Base-by-base conservation (phyloP, 2,329 filamentous ascomycete species). In the Colletotrichum sp. region DNA sequence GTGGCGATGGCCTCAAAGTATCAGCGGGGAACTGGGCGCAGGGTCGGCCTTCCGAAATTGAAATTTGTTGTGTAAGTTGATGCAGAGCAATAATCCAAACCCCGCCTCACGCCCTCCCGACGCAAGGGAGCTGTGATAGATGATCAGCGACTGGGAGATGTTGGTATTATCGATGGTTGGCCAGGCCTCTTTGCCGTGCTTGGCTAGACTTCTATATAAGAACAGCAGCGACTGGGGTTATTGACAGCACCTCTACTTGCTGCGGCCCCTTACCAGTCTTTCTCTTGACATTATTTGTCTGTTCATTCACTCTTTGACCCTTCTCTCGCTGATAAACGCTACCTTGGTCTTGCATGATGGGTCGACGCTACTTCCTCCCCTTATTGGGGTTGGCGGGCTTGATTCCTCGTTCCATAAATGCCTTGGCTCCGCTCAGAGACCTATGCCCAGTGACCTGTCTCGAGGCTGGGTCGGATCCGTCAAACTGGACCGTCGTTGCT, bases 401-500 rank as follows among this genome's bases (percentile, higher is more conserved):
- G 9, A 39, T 25, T 19, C 39, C 30, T 27, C 9, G 30, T 27
- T 22, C 0, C 34, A 27, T 52, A 39, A 19, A 57, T 72, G 72
- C 25, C n/a, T 36, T 39, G 22, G 61, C 39, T 25, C 36, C 66
- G 19, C 15, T 55, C 25, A 63, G 67, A 19, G 69, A 72, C 44
- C 64, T 76, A 4, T 76, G 73, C 69, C 73, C 73, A 34, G 22
- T 34, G 27, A 69, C 64, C 22, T 76, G 73, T 39, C 25, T 55
- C 22, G 63, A 57, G 13, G 34, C 69, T 19, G 73, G 59, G 49
- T 29, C 30, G 4, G 49, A 76, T n/a, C 63, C 64, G 49, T 44
- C 73, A 39, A 72, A 72, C 63, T 76, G 64, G 73, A 76, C 73
- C 9, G 55, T 68, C 27, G 64, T 76, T 16, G 73, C 44, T 27